phyloP scores from a whole-genome alignment of 768 basidiomycete species.

The Russula olivacea region DNA sequence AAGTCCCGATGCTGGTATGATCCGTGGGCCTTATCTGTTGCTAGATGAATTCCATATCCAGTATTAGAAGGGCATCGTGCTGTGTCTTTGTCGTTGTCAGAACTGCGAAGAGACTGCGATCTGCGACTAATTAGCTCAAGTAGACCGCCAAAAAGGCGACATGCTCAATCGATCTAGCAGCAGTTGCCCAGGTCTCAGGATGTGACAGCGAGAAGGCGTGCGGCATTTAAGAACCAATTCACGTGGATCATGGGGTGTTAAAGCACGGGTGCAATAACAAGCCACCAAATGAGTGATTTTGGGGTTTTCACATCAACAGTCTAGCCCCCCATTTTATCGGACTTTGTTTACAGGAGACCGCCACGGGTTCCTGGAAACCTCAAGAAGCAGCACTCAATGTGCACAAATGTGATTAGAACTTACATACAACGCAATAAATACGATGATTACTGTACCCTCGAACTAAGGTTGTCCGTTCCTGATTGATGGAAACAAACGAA shows the following conservation, averaged over 20 bases:
- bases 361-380: background rate
- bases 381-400: constrained; percentile 7
- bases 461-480: constrained; percentile 3
- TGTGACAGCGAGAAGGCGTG: background rate
- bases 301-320: background rate
- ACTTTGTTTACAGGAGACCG: background rate
- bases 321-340: background rate
- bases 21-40: too few species aligned
- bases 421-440: constrained; percentile 3
- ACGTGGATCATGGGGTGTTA: background rate
- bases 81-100: too few species aligned
- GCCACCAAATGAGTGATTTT: background rate
- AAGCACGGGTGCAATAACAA: background rate
- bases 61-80: too few species aligned
- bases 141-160: background rate
- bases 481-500: background rate
- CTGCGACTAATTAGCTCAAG: background rate
- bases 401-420: constrained; percentile 8
- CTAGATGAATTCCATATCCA: too few species aligned
- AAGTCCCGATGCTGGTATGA: too few species aligned
- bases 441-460: background rate
- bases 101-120: background rate
- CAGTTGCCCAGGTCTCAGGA: background rate
- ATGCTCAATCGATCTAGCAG: background rate
- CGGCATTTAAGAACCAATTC: background rate